Evolutionary conservation across 176 grass and related monocot genomes (phyloP).

Genomic region (Zea mays): Zm-B73-REFERENCE-NAM-5.0 NC_050100.1:34314001-34314500

Average conservation of each 20-base stretch:
- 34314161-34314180: not conserved
- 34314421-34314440: too few relatives aligned
- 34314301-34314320: not conserved
- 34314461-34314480: too few relatives aligned
- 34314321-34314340: not conserved
- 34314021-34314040: not conserved
- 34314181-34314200: not conserved
- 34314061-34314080: not conserved
- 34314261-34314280: slow-evolving; percentile 6
- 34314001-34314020: not conserved
- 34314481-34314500: not conserved
- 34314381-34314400: not conserved
- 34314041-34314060: not conserved
- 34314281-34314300: slow-evolving; percentile 11
- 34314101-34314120: not conserved
- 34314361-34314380: not conserved
- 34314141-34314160: not conserved
- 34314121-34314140: not conserved
- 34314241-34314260: too few relatives aligned
- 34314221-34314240: too few relatives aligned
- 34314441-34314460: too few relatives aligned
- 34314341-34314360: too few relatives aligned
- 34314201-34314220: not conserved
- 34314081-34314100: not conserved
- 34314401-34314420: too few relatives aligned